Percentiles rank a stretch among this genome's conserved stretches.
These are phyloP conservation scores for Hygrophoropsis aurantiaca DNA, from an alignment of 768 basidiomycete species.

Conservation along the genomic window DNA sequence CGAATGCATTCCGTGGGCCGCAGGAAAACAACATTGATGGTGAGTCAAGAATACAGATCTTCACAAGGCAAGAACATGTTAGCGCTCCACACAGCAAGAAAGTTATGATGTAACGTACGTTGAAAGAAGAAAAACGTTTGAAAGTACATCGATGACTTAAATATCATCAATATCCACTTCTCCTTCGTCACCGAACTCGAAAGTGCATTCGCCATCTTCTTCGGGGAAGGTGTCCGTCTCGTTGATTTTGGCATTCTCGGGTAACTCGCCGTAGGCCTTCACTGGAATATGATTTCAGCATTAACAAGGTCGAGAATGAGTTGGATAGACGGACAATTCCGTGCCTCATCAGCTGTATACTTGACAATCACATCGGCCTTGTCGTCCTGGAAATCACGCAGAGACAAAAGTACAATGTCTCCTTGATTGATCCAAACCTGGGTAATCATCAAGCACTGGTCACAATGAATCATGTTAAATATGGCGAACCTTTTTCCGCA, in stretches of 20 bases:
- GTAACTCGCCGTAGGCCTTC: constrained; percentile 97
- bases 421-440: constrained; percentile 99
- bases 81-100: constrained; percentile 3
- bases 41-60: constrained; percentile 11
- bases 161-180: constrained; percentile 92
- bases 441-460: constrained; percentile 5
- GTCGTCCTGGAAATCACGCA: constrained; percentile 98
- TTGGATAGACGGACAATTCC: constrained; percentile 62
- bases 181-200: constrained; percentile 88
- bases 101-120: constrained; percentile 12
- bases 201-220: constrained; percentile 85
- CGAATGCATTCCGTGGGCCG: constrained; percentile 13
- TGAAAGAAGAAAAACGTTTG: constrained; percentile 2
- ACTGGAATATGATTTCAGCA: constrained; percentile 42
- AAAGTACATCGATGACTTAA: constrained; percentile 36
- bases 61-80: constrained; percentile 3
- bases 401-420: constrained; percentile 90
- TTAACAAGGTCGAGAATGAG: constrained; percentile 1
- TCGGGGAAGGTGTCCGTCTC: constrained; percentile 94
- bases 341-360: constrained; percentile 94
- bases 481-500: constrained; percentile 90
- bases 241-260: constrained; percentile 95
- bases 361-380: constrained; percentile 99
- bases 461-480: not conserved
- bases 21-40: constrained; percentile 9